These are phyloP conservation scores for Crassisporium funariophilum DNA, from an alignment of 768 basidiomycete species.

Conservation along the genomic window DNA sequence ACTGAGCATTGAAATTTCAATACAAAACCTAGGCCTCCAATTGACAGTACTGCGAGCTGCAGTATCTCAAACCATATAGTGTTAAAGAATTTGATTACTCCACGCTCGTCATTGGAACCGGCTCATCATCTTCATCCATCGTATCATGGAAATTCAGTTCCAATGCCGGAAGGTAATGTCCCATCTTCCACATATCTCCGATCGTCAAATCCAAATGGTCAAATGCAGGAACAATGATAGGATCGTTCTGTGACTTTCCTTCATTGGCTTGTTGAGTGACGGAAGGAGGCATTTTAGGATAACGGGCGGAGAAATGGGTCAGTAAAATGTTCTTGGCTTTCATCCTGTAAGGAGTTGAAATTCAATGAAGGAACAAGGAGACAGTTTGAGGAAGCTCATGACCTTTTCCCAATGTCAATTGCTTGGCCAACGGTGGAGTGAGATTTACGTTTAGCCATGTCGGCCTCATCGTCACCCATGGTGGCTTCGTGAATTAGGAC, in stretches of 20 bases:
- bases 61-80: no score
- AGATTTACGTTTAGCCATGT: constrained; percentile 71
- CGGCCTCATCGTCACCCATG: constrained; percentile 81
- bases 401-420: constrained; percentile 74
- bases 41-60: no score
- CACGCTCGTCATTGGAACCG: background rate
- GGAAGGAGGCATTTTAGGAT: constrained; percentile 80
- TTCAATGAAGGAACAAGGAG: constrained; percentile 1
- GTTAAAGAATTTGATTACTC: no score
- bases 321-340: constrained; percentile 81
- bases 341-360: constrained; percentile 57
- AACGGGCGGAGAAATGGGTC: constrained; percentile 94
- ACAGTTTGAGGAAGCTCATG: constrained; percentile 24
- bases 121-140: constrained; percentile 48
- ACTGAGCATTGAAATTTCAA: no score
- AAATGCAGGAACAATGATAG: constrained; percentile 74
- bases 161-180: constrained; percentile 72
- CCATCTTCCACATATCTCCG: constrained; percentile 85
- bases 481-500: constrained; percentile 95
- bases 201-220: constrained; percentile 76
- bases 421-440: constrained; percentile 94
- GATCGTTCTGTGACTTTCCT: constrained; percentile 28
- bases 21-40: no score
- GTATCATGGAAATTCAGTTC: constrained; percentile 62
- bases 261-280: constrained; percentile 26